Conservation (phyloP, 495 filamentous ascomycete species). For the Entonaema liquescens region DNA sequence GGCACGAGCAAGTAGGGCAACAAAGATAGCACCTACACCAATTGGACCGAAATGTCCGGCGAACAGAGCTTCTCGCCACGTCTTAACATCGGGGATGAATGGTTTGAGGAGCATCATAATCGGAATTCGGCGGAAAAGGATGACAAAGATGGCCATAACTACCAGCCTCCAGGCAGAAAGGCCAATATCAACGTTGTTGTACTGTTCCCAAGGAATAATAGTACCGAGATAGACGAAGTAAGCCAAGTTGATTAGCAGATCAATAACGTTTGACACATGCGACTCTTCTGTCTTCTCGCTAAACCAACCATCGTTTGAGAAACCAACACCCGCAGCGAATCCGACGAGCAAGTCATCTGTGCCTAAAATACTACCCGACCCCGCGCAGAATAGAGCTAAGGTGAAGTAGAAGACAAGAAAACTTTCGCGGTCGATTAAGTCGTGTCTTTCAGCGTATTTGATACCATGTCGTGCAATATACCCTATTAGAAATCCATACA, state of each 20-base stretch:
- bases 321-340: conserved; percentile 93
- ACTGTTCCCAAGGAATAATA: conserved; percentile 94
- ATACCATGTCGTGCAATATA: conserved; percentile 91
- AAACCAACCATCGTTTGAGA: conserved; percentile 99
- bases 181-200: conserved; percentile 74
- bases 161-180: conserved; percentile 86
- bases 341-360: conserved; percentile 97
- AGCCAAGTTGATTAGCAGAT: conserved; percentile 93
- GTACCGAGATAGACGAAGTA: conserved; percentile 98
- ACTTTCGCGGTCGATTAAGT: conserved; percentile 93
- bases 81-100: conserved; percentile 95
- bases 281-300: conserved; percentile 98
- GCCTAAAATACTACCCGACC: conserved; percentile 89
- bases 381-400: conserved; percentile 94
- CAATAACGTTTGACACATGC: conserved; percentile 99
- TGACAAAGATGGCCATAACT: conserved; percentile 88
- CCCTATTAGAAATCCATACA: conserved; percentile 88
- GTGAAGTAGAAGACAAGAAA: conserved; percentile 99
- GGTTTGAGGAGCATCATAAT: conserved; percentile 95
- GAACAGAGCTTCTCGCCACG: conserved; percentile 97
- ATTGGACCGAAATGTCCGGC: conserved; percentile 99
- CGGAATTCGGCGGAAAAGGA: conserved; percentile 96
- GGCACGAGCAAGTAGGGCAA: conserved; percentile 88
- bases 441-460: conserved; percentile 83
- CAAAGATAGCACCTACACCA: conserved; percentile 96